These are phyloP conservation scores for Brassica juncea DNA, from an alignment of 345 rosid species.

Conservation along the genomic window DNA sequence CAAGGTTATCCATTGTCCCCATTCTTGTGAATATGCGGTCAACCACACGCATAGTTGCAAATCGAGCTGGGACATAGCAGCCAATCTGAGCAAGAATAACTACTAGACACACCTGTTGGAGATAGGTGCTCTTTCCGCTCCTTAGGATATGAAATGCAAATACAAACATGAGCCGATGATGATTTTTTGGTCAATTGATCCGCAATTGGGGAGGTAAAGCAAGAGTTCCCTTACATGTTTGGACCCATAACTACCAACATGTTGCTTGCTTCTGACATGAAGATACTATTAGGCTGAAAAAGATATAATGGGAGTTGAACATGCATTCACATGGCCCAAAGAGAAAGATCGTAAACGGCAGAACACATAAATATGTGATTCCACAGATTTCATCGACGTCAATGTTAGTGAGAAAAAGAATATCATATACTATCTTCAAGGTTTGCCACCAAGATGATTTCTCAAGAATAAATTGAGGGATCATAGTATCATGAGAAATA, in stretches of 20 bases:
- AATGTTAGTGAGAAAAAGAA: neutral
- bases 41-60: conserved; percentile 73
- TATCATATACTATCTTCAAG: conserved; percentile 1
- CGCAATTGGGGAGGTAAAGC: conserved; percentile 7
- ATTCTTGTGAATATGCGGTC: conserved; percentile 96
- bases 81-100: conserved; percentile 97
- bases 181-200: conserved; percentile 10
- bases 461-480: conserved; percentile 10
- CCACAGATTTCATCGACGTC: neutral
- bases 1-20: conserved; percentile 86
- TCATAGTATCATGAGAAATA: conserved; percentile 11
- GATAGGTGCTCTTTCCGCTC: conserved; percentile 99
- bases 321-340: neutral
- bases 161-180: conserved; percentile 23
- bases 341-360: neutral
- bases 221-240: conserved; percentile 69
- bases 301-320: conserved; percentile 7
- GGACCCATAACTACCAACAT: conserved; percentile 90
- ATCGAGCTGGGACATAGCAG: conserved; percentile 91
- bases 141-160: conserved; percentile 46
- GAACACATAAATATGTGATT: neutral
- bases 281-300: conserved; percentile 87
- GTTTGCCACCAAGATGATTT: conserved; percentile 15
- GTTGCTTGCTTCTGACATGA: conserved; percentile 91
- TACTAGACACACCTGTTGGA: conserved; percentile 90